These are phyloP conservation scores for Mariannaea elegans DNA, from an alignment of 2,329 filamentous ascomycete species.

Conservation along the genomic window DNA sequence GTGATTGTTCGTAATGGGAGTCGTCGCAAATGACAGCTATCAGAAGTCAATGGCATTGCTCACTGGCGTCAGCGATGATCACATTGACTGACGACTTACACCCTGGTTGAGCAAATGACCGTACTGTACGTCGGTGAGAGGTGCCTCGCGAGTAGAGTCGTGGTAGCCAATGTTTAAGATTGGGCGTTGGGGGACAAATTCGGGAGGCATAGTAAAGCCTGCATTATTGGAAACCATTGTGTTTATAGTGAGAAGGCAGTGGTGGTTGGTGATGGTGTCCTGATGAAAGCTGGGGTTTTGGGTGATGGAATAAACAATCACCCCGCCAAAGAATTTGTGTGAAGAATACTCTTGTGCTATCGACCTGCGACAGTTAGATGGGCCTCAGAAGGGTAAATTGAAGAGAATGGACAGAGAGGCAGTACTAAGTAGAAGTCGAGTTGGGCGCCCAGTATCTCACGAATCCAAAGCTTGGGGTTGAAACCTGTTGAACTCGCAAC, in stretches of 20 bases:
- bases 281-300: constrained; percentile 37
- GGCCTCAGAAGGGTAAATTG: background rate
- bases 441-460: background rate
- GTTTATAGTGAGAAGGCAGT: constrained; percentile 1
- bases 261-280: background rate
- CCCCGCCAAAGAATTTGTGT: constrained; percentile 35
- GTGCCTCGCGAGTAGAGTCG: constrained; percentile 68
- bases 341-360: background rate
- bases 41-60: constrained; percentile 30
- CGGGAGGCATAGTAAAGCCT: constrained; percentile 38
- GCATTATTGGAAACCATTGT: constrained; percentile 37
- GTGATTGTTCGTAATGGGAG: constrained; percentile 77
- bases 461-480: constrained; percentile 1
- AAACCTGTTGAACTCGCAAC: constrained; percentile 16
- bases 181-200: constrained; percentile 46
- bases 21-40: constrained; percentile 82
- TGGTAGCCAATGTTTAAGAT: constrained; percentile 78
- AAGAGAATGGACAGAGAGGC: background rate
- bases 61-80: constrained; percentile 7
- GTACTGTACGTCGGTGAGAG: constrained; percentile 71
- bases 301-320: constrained; percentile 38
- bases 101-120: constrained; percentile 73
- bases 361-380: constrained; percentile 16
- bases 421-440: background rate
- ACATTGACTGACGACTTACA: constrained; percentile 57